phyloP scores from a whole-genome alignment of 2,329 filamentous ascomycete genomes.

The Graphium sp. region DNA sequence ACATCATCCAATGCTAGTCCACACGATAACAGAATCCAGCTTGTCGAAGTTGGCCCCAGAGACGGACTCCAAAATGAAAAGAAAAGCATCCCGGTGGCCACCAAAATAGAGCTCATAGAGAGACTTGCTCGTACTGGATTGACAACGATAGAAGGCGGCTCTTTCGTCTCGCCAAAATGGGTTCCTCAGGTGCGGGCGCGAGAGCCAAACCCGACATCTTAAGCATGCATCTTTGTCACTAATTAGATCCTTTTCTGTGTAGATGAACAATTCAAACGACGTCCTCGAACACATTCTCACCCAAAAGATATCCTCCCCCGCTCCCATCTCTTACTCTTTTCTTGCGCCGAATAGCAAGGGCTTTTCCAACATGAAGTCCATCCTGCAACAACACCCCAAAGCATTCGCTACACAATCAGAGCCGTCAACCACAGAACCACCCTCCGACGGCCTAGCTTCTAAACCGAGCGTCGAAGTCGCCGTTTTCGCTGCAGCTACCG shows the following conservation, averaged over 20 bases:
- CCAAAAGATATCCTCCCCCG: slow-evolving; percentile 31
- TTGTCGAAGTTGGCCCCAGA: slow-evolving; percentile 71
- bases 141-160: slow-evolving; percentile 61
- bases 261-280: slow-evolving; percentile 68
- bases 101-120: slow-evolving; percentile 63
- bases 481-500: slow-evolving; percentile 69
- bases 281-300: slow-evolving; percentile 55
- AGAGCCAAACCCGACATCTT: no score
- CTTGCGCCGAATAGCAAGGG: slow-evolving; percentile 65
- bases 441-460: slow-evolving; percentile 17
- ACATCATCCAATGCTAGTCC: slow-evolving; percentile 6
- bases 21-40: slow-evolving; percentile 33
- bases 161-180: slow-evolving; percentile 73
- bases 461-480: slow-evolving; percentile 50
- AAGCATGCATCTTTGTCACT: no score
- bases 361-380: slow-evolving; percentile 40
- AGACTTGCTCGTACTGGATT: slow-evolving; percentile 52
- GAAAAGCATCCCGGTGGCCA: slow-evolving; percentile 48
- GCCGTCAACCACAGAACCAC: slow-evolving; percentile 11
- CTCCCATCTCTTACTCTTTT: slow-evolving; percentile 59
- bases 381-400: slow-evolving; percentile 33
- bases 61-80: slow-evolving; percentile 84
- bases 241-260: slow-evolving; percentile 1
- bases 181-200: slow-evolving; percentile 60
- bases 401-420: slow-evolving; percentile 33